Evolutionary conservation across 192 early-diverging fungal genomes (phyloP).

Genomic region (Backusella macrospora): DNA sequence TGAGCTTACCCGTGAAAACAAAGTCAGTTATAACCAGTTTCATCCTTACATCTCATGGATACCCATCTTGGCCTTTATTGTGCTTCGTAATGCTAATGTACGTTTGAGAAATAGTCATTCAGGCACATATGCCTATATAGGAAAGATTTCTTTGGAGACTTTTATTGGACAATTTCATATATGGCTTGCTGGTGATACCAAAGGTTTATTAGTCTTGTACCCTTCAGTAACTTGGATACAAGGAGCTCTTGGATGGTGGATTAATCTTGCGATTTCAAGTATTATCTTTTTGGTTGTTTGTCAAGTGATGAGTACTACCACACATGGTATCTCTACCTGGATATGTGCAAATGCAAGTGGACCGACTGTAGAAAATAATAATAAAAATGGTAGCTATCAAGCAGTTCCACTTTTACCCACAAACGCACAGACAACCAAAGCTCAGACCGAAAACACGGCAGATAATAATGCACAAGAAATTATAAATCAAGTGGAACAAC

Average conservation of each 20-base stretch:
- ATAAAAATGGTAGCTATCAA: slow-evolving; percentile 21
- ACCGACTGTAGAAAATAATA: background rate
- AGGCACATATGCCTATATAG: slow-evolving; percentile 58
- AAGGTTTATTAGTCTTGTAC: slow-evolving; percentile 62
- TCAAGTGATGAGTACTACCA: slow-evolving; percentile 48
- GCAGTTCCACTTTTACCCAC: slow-evolving; percentile 35
- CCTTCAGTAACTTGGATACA: slow-evolving; percentile 36
- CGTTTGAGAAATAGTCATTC: slow-evolving; percentile 57
- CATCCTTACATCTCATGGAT: slow-evolving; percentile 72
- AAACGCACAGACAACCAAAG: background rate
- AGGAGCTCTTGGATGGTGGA: slow-evolving; percentile 47
- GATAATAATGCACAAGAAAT: background rate
- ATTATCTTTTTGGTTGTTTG: slow-evolving; percentile 56
- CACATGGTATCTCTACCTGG: slow-evolving; percentile 37
- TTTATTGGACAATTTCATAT: slow-evolving; percentile 84
- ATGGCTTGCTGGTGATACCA: slow-evolving; percentile 78
- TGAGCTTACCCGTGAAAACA: slow-evolving; percentile 49
- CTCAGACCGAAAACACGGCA: background rate
- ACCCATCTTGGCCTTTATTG: slow-evolving; percentile 63
- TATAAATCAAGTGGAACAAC: background rate
- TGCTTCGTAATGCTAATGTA: slow-evolving; percentile 68
- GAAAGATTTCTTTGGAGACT: slow-evolving; percentile 70
- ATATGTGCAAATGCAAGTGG: slow-evolving; percentile 13
- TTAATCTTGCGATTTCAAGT: slow-evolving; percentile 52
- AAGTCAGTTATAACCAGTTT: slow-evolving; percentile 65